Evolutionary conservation across 371 early-diverging fungal species (phyloP).

Genomic region (Mortierella sp.): DNA sequence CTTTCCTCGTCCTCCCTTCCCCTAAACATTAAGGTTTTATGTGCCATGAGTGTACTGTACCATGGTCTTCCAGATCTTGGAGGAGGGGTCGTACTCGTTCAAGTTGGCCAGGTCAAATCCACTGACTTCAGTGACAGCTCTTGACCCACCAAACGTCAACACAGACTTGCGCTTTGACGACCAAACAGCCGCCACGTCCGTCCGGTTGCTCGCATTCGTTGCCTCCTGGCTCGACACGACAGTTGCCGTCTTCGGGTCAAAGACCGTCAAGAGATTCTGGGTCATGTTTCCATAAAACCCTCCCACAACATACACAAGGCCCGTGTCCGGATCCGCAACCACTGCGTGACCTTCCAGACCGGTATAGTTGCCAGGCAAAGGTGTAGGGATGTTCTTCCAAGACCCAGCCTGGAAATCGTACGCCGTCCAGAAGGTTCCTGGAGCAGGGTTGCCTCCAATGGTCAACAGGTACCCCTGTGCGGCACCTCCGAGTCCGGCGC

Average conservation of each 20-base stretch:
- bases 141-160: constrained; percentile 45
- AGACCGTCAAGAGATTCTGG: constrained; percentile 29
- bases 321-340: constrained; percentile 28
- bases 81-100: constrained; percentile 29
- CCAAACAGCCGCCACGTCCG: constrained; percentile 39
- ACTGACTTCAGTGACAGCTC: constrained; percentile 5
- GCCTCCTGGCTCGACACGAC: constrained; percentile 16
- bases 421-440: constrained; percentile 6
- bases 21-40: background rate
- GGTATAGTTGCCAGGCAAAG: constrained; percentile 1
- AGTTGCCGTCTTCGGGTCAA: constrained; percentile 20
- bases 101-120: constrained; percentile 25
- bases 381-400: constrained; percentile 8
- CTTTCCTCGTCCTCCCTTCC: background rate
- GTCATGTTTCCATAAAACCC: constrained; percentile 27
- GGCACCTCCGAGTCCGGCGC: constrained; percentile 18
- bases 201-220: constrained; percentile 14
- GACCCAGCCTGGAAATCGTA: constrained; percentile 12
- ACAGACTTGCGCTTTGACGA: constrained; percentile 24
- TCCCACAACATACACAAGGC: constrained; percentile 39
- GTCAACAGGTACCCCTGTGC: constrained; percentile 25
- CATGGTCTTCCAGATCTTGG: constrained; percentile 24
- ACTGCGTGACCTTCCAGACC: constrained; percentile 36
- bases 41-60: background rate
- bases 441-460: constrained; percentile 14